Evolutionary conservation across 805 yeast genomes (phyloP), one percentile per base, ranked within the genome.

Genomic region (Komagataella phaffii): DNA sequence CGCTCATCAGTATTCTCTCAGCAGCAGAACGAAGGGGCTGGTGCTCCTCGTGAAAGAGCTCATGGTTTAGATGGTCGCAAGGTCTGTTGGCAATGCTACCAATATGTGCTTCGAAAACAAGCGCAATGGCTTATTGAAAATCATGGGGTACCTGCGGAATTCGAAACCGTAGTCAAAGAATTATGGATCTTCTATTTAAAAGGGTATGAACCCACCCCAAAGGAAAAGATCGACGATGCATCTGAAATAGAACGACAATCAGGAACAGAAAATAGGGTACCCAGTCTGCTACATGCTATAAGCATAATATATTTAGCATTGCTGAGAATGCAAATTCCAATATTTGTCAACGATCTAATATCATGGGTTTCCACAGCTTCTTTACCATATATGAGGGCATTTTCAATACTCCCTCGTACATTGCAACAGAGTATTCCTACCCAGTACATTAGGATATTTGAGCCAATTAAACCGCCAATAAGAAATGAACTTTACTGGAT

Each of bases 321-420:
- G n/a, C 54, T 75, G 7, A 71, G 73, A 52, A 56, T 79, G 55
- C 68, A 72, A 24, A 53, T 71, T 18, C 85, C 88, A 0, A 55
- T 82, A 1, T 79, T 75, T 58, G 55, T 74, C 4, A 62, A 65
- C 51, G 85, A 81, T 59, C 61, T 79, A 17, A 58, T 79, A 21
- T 57, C 60, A 3, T 65, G 75, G 63, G 62, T 76, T 3, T 58
- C 69, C 24, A 57, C 65, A 2, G 75, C 75, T 49, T 64, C 67
- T 36, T 62, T 84, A 1, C 85, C 87, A 2, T 77, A 70, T 56
- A 62, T 73, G 55, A 70, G 65, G 50, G 69, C 77, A 5, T 53
- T 63, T 17, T 64, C 61, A 45, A 53, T 65, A 7, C 52, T 80
- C 3, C 82, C 85, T 7, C 57, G 59, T 24, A 48, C 55, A 1